Base-by-base conservation (phyloP, 768 basidiomycete species). In the Pisolithus sp. region DNA sequence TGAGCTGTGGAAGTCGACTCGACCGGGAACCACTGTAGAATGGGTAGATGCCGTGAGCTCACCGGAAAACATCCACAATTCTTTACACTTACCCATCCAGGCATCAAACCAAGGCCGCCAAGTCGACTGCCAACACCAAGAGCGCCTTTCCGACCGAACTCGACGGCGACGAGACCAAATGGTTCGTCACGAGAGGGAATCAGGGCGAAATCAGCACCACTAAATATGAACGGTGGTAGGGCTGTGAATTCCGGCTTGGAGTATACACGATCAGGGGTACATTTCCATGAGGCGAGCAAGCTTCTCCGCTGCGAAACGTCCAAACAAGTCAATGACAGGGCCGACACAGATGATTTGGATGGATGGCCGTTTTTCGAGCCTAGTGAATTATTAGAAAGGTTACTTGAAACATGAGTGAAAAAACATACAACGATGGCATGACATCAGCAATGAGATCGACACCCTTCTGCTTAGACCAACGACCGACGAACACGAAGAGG, bases 211-310 rank as follows among this genome's bases (percentile, higher is more conserved):
- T 96, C 93, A 38, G 93, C 93, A 60, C 93, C 93, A 58, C 86
- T 86, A 75, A 96, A 96, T 51, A 96, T 71, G 68, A 89, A 96
- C 0, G 93, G 92, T 1, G 93, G 93, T 23, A 96, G 73, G 1
- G 89, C 86, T 13, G 93, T 96, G 71, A 95, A 96, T 72, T 96
- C 93, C 23, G 93, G 93, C 66, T 94, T 95, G n/a, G 93, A 95
- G 71, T 68, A 93, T 30, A 96, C 92, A 23, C 92, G 86, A 57
- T 92, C 91, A n/a, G 0, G 93, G 93, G 64, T 93, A 93, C 66
- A 96, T 78, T 66, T 95, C 89, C 92, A 95, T 95, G 46, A 96
- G 76, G 44, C 93, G 82, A 13, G 84, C 85, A 34, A 96, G 78
- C 68, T 95, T 96, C 68, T 95, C 92, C 7, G 93, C 93, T 12